These are phyloP conservation scores for Penicillium vulpinum DNA, from an alignment of 2,329 filamentous ascomycete species.

Conservation along the genomic window DNA sequence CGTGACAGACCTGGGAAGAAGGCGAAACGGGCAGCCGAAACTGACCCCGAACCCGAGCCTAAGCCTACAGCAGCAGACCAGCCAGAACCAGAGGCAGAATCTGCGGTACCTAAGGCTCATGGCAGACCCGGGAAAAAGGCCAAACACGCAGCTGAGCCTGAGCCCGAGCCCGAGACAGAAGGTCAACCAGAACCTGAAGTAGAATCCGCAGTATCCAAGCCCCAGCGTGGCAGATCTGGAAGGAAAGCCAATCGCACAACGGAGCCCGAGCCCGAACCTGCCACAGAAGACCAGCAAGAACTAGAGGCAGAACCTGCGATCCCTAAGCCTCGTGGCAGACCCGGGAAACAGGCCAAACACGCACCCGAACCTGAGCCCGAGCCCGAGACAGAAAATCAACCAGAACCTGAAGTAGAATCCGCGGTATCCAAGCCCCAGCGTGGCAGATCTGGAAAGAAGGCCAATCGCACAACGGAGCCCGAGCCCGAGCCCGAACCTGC, in stretches of 20 bases:
- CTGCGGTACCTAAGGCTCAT: slow-evolving; percentile 1
- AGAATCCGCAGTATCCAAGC: slow-evolving; percentile 3
- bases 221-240: not conserved
- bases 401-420: slow-evolving; percentile 8
- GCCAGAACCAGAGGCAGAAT: not conserved
- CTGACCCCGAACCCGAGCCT: slow-evolving; percentile 1
- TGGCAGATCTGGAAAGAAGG: slow-evolving; percentile 9
- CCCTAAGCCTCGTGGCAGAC: slow-evolving; percentile 1
- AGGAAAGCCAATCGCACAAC: slow-evolving; percentile 7
- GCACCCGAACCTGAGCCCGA: not conserved
- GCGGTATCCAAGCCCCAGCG: slow-evolving; percentile 2
- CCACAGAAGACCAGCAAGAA: too few relatives aligned
- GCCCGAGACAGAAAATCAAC: not conserved
- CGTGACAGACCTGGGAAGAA: slow-evolving; percentile 11
- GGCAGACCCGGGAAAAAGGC: slow-evolving; percentile 9
- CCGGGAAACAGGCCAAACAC: slow-evolving; percentile 9
- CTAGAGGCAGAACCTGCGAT: slow-evolving; percentile 1
- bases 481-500: slow-evolving; percentile 10
- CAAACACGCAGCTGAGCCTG: slow-evolving; percentile 1
- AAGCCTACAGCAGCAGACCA: not conserved
- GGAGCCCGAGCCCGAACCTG: slow-evolving; percentile 4
- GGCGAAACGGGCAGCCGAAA: not conserved
- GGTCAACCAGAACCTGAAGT: not conserved
- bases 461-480: not conserved
- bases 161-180: slow-evolving; percentile 7